Evolutionary conservation across 108 stramenopile genomes (phyloP), one percentile per base, ranked within the genome.

Genomic region (Licmophora abbreviata): DNA sequence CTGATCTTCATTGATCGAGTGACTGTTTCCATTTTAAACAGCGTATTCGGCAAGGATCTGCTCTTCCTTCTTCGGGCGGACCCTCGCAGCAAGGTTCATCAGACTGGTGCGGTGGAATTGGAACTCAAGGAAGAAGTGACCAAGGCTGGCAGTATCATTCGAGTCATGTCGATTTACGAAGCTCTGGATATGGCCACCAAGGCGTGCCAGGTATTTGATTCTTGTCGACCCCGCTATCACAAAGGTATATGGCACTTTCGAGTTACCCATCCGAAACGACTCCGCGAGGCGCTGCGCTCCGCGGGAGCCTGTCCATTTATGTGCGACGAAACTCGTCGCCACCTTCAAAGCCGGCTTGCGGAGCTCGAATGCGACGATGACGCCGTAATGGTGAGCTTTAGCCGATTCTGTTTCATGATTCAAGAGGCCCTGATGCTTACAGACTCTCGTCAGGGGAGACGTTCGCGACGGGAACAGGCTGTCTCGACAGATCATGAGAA

Each of bases 1-100:
- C 3, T 69, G 15, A 53, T 68, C 1, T 64, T 59, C 45, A 47
- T 73, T 35, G 81, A 82, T 50, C 57, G 73, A 10, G 21, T 65
- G 18, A 53, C 54, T 2, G 50, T 69, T 14, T 57, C 44, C 20
- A 43, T 67, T 28, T 54, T 54, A 15, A 82, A 82, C 54, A 56
- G 59, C 10, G 49, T 60, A 28, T 76, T 57, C 28, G 48, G 53
- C 1, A 60, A 48, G 38, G 46, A 77, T 23, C 49, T 50, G 54
- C 44, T 76, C 22, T 76, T 65, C 48, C 31, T 77, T 37, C 46
- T 81, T 15, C 58, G 74, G 49, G 27, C 32, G 17, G 14, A 28
- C 25, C 46, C 43, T 1, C 32, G 53, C 46, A 53, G 63, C 17
- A 44, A 48, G 7, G 68, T 74, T 15, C 55, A 72, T 31, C 37